Evolutionary conservation across 257 asterid species (phyloP).

Genomic region (Solanum chmielewskii): DNA sequence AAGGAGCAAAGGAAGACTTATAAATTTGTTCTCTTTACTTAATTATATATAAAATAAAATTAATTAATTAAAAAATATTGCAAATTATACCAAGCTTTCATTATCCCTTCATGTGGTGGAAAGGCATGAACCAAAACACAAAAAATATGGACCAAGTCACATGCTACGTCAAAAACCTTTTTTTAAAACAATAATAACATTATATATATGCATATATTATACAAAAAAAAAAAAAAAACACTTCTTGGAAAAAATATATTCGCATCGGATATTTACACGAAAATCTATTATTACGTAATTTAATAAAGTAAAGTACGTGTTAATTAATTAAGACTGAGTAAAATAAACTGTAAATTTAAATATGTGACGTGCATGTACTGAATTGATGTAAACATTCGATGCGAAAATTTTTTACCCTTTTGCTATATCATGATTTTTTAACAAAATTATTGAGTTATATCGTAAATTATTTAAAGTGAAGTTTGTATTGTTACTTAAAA

Average conservation of each 20-base stretch:
- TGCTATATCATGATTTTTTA: background rate
- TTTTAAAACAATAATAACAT: too few species aligned
- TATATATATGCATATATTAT: too few species aligned
- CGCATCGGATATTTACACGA: too few species aligned
- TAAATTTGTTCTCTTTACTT: background rate
- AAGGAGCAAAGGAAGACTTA: background rate
- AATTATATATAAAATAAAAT: background rate
- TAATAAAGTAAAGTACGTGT: too few species aligned
- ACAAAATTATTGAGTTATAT: background rate
- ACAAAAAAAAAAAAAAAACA: too few species aligned
- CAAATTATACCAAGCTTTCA: background rate
- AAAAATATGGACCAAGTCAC: background rate
- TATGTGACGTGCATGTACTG: too few species aligned
- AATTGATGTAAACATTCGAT: too few species aligned
- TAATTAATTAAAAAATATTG: background rate
- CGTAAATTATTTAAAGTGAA: background rate
- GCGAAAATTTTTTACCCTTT: too few species aligned
- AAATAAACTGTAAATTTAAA: too few species aligned
- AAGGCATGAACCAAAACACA: background rate
- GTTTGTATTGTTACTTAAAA: background rate
- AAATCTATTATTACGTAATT: too few species aligned
- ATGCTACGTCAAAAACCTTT: background rate
- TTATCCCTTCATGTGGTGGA: background rate
- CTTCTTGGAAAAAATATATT: too few species aligned
- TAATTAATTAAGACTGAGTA: too few species aligned